These are phyloP conservation scores for Terfezia claveryi DNA, from an alignment of 495 filamentous ascomycete genomes.

Conservation along the genomic window DNA sequence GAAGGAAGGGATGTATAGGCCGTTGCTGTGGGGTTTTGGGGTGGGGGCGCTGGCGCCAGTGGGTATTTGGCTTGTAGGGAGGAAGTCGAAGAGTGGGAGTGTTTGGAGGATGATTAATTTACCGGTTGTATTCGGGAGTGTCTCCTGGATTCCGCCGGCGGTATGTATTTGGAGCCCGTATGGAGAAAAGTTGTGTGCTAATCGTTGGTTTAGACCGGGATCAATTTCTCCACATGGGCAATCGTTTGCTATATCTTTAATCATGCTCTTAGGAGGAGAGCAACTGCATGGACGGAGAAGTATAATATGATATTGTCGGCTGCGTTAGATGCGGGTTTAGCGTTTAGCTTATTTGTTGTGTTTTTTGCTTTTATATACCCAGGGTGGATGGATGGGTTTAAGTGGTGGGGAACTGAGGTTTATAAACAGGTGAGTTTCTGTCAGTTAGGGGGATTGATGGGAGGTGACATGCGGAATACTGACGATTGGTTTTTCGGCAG, in stretches of 20 bases:
- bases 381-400: conserved; percentile 37
- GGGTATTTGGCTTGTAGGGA: conserved; percentile 34
- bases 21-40: conserved; percentile 55
- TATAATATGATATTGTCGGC: conserved; percentile 76
- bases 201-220: conserved; percentile 31
- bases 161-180: conserved; percentile 4
- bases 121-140: conserved; percentile 47
- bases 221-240: conserved; percentile 67
- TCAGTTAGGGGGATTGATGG: too few species aligned
- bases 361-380: conserved; percentile 68
- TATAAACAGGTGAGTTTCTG: conserved; percentile 24
- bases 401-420: conserved; percentile 59
- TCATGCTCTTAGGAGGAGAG: conserved; percentile 42
- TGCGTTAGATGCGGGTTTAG: conserved; percentile 59
- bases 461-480: too few species aligned
- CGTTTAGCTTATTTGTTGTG: conserved; percentile 54
- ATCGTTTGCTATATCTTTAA: conserved; percentile 69
- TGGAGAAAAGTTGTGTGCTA: conserved; percentile 19
- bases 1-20: conserved; percentile 41
- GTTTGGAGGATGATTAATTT: conserved; percentile 45
- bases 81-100: conserved; percentile 20
- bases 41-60: conserved; percentile 49
- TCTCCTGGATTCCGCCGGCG: conserved; percentile 66
- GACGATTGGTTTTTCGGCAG: neutral
- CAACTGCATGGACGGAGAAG: conserved; percentile 58